Conservation (phyloP, 306 rosid species). For the Delonix regia region DNA sequence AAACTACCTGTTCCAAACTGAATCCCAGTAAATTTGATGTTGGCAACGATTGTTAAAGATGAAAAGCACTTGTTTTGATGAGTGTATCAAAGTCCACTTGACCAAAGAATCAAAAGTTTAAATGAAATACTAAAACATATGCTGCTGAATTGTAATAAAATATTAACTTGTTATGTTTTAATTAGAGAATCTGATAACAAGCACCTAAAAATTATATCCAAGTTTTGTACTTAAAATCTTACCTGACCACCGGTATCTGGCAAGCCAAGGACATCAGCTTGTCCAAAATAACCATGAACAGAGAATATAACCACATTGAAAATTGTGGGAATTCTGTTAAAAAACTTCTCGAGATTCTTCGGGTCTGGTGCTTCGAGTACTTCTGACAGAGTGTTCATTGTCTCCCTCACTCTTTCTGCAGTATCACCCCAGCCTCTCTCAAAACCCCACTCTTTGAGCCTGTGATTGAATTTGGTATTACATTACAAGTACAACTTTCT, state of each 20-base stretch:
- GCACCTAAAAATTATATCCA: background rate
- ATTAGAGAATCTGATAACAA: background rate
- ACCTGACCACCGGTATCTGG: slow-evolving; percentile 99
- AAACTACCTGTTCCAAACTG: slow-evolving; percentile 66
- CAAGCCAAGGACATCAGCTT: slow-evolving; percentile 89
- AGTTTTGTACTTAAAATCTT: background rate
- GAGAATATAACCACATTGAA: slow-evolving; percentile 88
- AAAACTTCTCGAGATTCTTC: slow-evolving; percentile 57
- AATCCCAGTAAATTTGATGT: slow-evolving; percentile 1
- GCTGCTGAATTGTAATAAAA: background rate
- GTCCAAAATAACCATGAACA: slow-evolving; percentile 95
- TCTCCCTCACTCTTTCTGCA: slow-evolving; percentile 74
- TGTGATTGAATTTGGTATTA: slow-evolving; percentile 30
- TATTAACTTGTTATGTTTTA: background rate
- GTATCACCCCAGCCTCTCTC: slow-evolving; percentile 97
- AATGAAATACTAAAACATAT: background rate
- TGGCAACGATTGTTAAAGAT: background rate
- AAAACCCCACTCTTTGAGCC: slow-evolving; percentile 91
- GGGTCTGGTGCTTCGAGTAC: slow-evolving; percentile 92
- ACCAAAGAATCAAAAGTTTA: background rate
- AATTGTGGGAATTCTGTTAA: slow-evolving; percentile 73
- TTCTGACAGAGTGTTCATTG: slow-evolving; percentile 68
- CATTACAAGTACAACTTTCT: background rate
- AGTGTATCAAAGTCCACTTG: background rate
- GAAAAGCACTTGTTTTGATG: background rate